Percentiles rank a stretch among this genome's conserved stretches.
Conservation (phyloP, 352 stramenopile species). For the Pythium brachiatum region DNA sequence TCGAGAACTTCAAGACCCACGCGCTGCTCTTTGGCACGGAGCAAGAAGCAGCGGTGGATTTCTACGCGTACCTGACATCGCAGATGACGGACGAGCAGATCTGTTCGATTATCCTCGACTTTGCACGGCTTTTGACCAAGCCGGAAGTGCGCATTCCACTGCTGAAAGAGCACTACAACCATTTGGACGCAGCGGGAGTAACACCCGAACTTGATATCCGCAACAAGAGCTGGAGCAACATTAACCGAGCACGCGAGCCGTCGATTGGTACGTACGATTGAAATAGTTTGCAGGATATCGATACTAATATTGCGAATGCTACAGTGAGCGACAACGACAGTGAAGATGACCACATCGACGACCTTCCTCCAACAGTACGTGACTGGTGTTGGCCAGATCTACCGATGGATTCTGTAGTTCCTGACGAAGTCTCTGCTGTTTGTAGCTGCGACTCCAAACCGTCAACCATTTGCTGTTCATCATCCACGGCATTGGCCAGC, state of each 20-base stretch:
- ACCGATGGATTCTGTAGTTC: not conserved
- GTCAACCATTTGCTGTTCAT: conserved; percentile 87
- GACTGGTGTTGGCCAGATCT: not conserved
- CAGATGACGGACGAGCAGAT: conserved; percentile 55
- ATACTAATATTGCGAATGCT: not conserved
- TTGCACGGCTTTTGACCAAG: conserved; percentile 70
- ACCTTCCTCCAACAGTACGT: conserved; percentile 66
- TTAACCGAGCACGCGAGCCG: conserved; percentile 26
- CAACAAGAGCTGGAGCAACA: conserved; percentile 70
- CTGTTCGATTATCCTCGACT: conserved; percentile 74
- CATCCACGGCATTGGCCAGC: conserved; percentile 84
- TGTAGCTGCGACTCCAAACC: conserved; percentile 63
- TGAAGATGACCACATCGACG: conserved; percentile 66
- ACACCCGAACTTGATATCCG: conserved; percentile 26
- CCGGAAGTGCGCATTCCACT: conserved; percentile 57
- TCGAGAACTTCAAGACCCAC: conserved; percentile 77
- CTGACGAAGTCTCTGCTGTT: not conserved
- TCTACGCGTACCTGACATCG: conserved; percentile 64
- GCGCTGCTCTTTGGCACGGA: conserved; percentile 72
- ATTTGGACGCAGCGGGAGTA: conserved; percentile 25
- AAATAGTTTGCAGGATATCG: not conserved
- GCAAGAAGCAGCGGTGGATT: conserved; percentile 55
- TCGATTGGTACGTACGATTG: conserved; percentile 35
- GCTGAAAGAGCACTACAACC: conserved; percentile 63
- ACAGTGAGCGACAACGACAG: conserved; percentile 30